Conservation (phyloP, 495 filamentous ascomycete species). For the Pyrenula massariospora region DNA sequence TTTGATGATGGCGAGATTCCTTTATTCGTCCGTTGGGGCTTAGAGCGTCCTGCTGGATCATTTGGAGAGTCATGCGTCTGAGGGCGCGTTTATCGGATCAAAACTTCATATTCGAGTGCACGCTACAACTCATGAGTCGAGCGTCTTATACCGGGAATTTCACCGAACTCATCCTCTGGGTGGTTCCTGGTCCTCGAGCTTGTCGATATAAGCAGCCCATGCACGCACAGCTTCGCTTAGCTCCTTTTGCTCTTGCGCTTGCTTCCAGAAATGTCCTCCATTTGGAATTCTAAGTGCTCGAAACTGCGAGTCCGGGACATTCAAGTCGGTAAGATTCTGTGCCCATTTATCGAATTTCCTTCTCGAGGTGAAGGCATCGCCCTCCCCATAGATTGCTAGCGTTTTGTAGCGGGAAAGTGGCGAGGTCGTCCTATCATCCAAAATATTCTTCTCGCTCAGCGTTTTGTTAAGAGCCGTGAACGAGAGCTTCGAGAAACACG, state of each 20-base stretch:
- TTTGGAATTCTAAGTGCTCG: neutral
- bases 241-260: neutral
- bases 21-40: too few species aligned
- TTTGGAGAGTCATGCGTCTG: too few species aligned
- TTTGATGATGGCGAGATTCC: too few species aligned
- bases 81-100: too few species aligned
- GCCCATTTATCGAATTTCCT: conserved; percentile 63
- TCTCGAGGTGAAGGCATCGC: conserved; percentile 63
- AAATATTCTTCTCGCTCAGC: conserved; percentile 19
- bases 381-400: conserved; percentile 66
- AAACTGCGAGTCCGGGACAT: neutral
- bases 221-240: neutral
- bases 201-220: too few species aligned
- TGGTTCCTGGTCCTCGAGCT: too few species aligned
- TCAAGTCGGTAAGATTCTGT: conserved; percentile 34
- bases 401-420: conserved; percentile 48
- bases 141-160: too few species aligned
- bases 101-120: too few species aligned
- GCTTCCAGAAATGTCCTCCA: neutral
- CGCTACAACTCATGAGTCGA: too few species aligned
- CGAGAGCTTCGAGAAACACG: conserved; percentile 33
- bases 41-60: too few species aligned
- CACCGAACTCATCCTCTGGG: too few species aligned
- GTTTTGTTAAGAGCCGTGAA: conserved; percentile 11
- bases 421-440: conserved; percentile 26